These are phyloP conservation scores for Aspergillus sp. DNA, from an alignment of 2,329 filamentous ascomycete genomes.

Conservation along the genomic window DNA sequence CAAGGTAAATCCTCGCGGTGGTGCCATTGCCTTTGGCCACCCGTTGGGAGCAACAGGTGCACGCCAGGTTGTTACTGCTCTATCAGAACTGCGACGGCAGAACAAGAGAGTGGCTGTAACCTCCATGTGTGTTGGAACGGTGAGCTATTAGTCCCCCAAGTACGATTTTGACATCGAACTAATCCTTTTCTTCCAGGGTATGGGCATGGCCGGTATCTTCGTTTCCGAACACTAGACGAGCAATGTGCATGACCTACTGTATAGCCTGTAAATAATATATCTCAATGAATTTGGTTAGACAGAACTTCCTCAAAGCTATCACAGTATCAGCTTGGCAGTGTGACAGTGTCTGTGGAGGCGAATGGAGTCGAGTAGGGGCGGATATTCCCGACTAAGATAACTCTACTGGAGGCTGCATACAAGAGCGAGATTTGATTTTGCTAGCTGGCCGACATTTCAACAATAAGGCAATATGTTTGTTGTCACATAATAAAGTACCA, in stretches of 20 bases:
- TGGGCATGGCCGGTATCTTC: constrained; percentile 89
- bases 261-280: constrained; percentile 6
- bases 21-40: constrained; percentile 91
- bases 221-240: constrained; percentile 71
- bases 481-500: background rate
- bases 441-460: background rate
- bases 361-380: background rate
- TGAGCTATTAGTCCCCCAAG: constrained; percentile 45
- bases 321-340: background rate
- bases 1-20: constrained; percentile 94
- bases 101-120: constrained; percentile 80
- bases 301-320: background rate
- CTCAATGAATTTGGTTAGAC: background rate
- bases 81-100: constrained; percentile 80
- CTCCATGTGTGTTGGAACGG: constrained; percentile 92
- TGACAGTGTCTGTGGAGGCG: background rate
- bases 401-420: too few relatives aligned
- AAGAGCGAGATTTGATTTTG: background rate
- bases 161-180: background rate
- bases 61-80: constrained; percentile 81
- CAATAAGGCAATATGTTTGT: background rate
- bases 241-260: background rate
- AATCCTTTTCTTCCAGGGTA: constrained; percentile 29
- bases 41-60: constrained; percentile 88
- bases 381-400: background rate